These are phyloP conservation scores for Aureobasidium sp. DNA, from an alignment of 2,329 filamentous ascomycete genomes.

Conservation along the genomic window DNA sequence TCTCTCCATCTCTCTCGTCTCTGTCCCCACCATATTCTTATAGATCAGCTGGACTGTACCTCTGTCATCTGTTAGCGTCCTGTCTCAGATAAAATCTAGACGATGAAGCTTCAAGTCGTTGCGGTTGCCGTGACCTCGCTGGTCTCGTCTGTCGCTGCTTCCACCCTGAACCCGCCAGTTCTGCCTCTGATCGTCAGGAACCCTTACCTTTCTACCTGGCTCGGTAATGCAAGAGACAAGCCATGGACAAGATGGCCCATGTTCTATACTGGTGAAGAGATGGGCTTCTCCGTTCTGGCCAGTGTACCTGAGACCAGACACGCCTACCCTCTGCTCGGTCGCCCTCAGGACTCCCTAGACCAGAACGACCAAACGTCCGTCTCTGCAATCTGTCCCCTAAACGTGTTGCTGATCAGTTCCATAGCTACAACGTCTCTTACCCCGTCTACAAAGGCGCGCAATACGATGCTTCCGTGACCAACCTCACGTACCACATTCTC, in stretches of 20 bases:
- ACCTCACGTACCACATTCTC: conserved; percentile 70
- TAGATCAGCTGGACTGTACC: conserved; percentile 11
- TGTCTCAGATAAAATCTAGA: not conserved
- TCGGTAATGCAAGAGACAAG: conserved; percentile 72
- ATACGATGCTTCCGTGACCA: conserved; percentile 76
- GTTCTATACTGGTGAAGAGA: conserved; percentile 78
- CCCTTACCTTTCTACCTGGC: conserved; percentile 59
- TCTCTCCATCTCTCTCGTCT: too few species aligned
- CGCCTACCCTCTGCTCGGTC: conserved; percentile 71
- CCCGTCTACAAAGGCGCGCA: conserved; percentile 66
- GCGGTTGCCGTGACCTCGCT: conserved; percentile 17
- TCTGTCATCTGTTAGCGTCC: not conserved
- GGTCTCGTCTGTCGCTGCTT: conserved; percentile 42
- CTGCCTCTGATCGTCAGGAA: conserved; percentile 57
- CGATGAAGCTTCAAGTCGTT: conserved; percentile 26
- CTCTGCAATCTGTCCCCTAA: not conserved
- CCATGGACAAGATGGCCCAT: conserved; percentile 92
- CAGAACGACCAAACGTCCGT: conserved; percentile 42
- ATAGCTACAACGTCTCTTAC: conserved; percentile 63
- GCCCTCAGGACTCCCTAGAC: conserved; percentile 69
- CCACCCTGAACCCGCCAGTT: conserved; percentile 60
- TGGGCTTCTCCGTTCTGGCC: conserved; percentile 71
- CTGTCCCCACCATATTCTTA: not conserved
- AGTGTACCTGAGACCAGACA: conserved; percentile 64
- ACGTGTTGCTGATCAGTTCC: conserved; percentile 2